Evolutionary conservation across 768 basidiomycete species (phyloP).

Genomic region (Mrakia blollopis): DNA sequence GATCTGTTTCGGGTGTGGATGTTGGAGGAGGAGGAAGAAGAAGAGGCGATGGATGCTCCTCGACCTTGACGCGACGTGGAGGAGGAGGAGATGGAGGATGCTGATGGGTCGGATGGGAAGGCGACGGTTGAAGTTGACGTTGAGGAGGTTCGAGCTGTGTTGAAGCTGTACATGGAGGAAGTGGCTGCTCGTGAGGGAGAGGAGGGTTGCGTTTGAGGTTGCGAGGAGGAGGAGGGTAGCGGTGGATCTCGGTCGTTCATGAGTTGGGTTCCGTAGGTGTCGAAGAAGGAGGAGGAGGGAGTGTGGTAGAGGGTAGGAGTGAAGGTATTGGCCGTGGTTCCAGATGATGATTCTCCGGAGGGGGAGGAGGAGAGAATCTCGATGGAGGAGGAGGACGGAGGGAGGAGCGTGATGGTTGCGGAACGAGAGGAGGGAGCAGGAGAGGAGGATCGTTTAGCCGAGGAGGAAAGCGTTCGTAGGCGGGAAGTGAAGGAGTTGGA

Average conservation of each 20-base stretch:
- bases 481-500: slow-evolving; percentile 37
- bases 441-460: background rate
- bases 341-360: slow-evolving; percentile 42
- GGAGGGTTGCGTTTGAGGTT: background rate
- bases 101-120: slow-evolving; percentile 51
- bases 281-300: slow-evolving; percentile 69
- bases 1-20: slow-evolving; percentile 34
- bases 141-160: slow-evolving; percentile 34
- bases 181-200: background rate
- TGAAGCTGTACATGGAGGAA: slow-evolving; percentile 17
- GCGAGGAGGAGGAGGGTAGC: background rate
- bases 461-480: slow-evolving; percentile 3
- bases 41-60: slow-evolving; percentile 46
- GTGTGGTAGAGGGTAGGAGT: slow-evolving; percentile 69
- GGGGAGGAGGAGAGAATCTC: background rate
- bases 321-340: slow-evolving; percentile 57
- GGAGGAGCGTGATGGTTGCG: background rate
- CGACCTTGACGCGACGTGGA: slow-evolving; percentile 51
- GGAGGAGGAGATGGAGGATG: too few species aligned
- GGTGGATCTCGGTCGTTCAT: slow-evolving; percentile 25
- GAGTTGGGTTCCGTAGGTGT: slow-evolving; percentile 39
- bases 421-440: slow-evolving; percentile 6
- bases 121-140: slow-evolving; percentile 48
- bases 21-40: slow-evolving; percentile 28
- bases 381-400: slow-evolving; percentile 31